Percentiles rank a stretch among this genome's conserved stretches.
phyloP scores from a whole-genome alignment of 1,139 yeast genomes.

The Nakaseomyces bracarensis region DNA sequence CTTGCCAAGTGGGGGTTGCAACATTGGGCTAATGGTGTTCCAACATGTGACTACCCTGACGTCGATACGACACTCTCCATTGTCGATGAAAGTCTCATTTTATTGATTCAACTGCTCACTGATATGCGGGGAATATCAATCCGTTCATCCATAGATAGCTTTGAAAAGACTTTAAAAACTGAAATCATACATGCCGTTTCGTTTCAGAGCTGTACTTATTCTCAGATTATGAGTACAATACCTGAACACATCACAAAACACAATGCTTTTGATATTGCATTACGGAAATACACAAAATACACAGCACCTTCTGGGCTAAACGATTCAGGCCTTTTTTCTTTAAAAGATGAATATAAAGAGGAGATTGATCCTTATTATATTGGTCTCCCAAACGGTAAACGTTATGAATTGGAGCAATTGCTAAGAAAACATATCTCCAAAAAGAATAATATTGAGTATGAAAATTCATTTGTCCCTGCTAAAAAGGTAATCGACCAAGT shows the following conservation, averaged over 20 bases:
- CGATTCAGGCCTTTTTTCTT: slow-evolving; percentile 60
- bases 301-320: slow-evolving; percentile 55
- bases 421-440: slow-evolving; percentile 30
- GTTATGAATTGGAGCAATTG: slow-evolving; percentile 60
- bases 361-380: slow-evolving; percentile 75
- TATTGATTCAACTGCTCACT: slow-evolving; percentile 59
- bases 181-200: slow-evolving; percentile 77
- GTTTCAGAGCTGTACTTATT: slow-evolving; percentile 62
- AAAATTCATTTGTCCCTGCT: slow-evolving; percentile 48
- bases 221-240: slow-evolving; percentile 57
- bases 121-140: slow-evolving; percentile 59
- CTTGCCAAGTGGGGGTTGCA: slow-evolving; percentile 60
- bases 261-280: slow-evolving; percentile 61
- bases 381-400: slow-evolving; percentile 66
- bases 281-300: slow-evolving; percentile 53
- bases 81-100: slow-evolving; percentile 71
- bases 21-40: slow-evolving; percentile 42
- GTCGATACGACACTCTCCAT: slow-evolving; percentile 45
- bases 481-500: slow-evolving; percentile 30
- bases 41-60: slow-evolving; percentile 35
- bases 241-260: slow-evolving; percentile 72
- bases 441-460: slow-evolving; percentile 33
- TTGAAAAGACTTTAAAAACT: slow-evolving; percentile 45
- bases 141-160: slow-evolving; percentile 43
- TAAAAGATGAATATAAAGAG: slow-evolving; percentile 49